Base-by-base conservation (phyloP, 139 green algal species). In the Coccomyxa sp. region DNA sequence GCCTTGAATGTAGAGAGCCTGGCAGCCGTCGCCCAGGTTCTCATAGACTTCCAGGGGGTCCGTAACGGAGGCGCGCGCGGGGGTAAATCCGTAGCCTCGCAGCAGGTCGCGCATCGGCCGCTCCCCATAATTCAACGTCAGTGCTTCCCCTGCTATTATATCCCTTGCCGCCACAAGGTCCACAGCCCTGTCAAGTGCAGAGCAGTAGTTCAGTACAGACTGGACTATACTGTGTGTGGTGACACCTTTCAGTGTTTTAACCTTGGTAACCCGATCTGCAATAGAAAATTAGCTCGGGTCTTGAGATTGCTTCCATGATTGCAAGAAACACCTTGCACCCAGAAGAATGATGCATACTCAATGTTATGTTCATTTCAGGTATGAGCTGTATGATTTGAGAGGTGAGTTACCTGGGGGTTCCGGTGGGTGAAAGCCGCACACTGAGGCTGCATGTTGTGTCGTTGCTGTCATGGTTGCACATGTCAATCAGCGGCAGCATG, bases 101-200 rank as follows among this genome's bases (percentile, higher is more conserved):
- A 85, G 58, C 75, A 85, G 58, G 59, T 81, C 82, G 10, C 82
- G 76, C 82, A 85, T 58, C 28, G 82, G 75, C 59, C 82, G 76
- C 28, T 25, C 30, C 25, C 82, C 82, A 51, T 85, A 85, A 31
- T 76, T 45, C 75, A 85, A 63, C 21, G 25, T 68, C 58, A 85
- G 71, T 0, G 25, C 14, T 14, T 60, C 58, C 21, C 32, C 75
- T 10, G 17, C 15, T 16, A 10, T 23, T 9, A 78, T 27, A 21
- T 17, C 17, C 18, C 58, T 27, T 3, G 28, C 11, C 28, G 82
- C 58, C 12, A 79, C 59, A 60, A 85, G 82, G 75, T 81, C 60
- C 1, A 85, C 76, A 25, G 32, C 57, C 30, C 80, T 83, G 80
- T 71, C 38, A 51, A 51, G 38, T 11, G 38, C 38, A 51, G 38